Conservation (phyloP, 2,329 filamentous ascomycete species). For the Nemania abortiva region DNA sequence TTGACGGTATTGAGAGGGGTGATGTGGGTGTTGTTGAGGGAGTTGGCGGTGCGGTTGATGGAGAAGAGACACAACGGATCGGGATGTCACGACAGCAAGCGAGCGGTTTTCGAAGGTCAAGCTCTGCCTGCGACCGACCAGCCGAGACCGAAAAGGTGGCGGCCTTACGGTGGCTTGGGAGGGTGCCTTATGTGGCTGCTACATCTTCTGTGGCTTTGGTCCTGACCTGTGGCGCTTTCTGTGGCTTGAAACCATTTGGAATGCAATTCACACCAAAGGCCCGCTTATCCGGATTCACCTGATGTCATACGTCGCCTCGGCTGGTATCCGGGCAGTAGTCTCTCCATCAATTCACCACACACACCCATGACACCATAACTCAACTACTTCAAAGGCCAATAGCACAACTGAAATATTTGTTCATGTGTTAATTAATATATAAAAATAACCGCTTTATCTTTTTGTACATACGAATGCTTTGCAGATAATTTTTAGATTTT, state of each 20-base stretch:
- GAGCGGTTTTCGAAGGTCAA: conserved; percentile 50
- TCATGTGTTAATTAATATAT: too few species aligned
- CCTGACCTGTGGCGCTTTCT: not conserved
- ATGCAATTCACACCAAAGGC: conserved; percentile 13
- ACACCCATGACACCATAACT: too few species aligned
- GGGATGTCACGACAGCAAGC: conserved; percentile 22
- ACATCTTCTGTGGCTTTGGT: conserved; percentile 7
- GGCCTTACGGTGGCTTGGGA: conserved; percentile 21
- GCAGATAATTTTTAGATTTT: too few species aligned
- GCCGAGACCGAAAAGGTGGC: conserved; percentile 32
- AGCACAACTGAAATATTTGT: too few species aligned
- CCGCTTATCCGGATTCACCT: conserved; percentile 4
- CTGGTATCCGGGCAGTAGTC: too few species aligned
- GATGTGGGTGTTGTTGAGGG: conserved; percentile 52
- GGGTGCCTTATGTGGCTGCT: conserved; percentile 19
- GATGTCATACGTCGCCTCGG: conserved; percentile 40
- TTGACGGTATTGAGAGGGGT: conserved; percentile 59
- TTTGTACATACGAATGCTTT: too few species aligned
- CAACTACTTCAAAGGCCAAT: too few species aligned
- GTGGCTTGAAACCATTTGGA: conserved; percentile 8
- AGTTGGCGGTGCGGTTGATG: conserved; percentile 46
- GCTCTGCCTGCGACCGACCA: conserved; percentile 37
- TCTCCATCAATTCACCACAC: too few species aligned
- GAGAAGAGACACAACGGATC: conserved; percentile 25
- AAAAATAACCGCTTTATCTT: too few species aligned